phyloP scores from a whole-genome alignment of 2,329 filamentous ascomycete species.

The Aspergillus vadensis region DNA sequence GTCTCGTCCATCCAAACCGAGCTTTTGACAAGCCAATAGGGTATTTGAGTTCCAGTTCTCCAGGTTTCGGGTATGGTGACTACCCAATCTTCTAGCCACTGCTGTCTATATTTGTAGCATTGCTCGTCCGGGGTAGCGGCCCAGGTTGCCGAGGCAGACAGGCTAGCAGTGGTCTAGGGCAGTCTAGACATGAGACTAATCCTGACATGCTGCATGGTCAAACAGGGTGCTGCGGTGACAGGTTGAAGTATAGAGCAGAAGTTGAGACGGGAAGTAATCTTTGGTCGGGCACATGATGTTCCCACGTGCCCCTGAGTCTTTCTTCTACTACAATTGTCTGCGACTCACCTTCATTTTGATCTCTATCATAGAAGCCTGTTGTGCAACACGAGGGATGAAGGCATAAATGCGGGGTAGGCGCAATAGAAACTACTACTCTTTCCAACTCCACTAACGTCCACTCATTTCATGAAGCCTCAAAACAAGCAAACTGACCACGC shows the following conservation, averaged over 20 bases:
- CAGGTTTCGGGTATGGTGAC: not conserved
- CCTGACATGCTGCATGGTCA: not conserved
- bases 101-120: not conserved
- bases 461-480: not conserved
- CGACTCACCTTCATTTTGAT: not conserved
- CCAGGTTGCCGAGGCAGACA: conserved; percentile 11
- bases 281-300: not conserved
- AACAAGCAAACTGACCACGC: not conserved
- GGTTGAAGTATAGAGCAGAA: not conserved
- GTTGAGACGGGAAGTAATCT: too few relatives aligned
- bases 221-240: not conserved
- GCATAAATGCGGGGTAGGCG: not conserved
- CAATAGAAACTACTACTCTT: too few relatives aligned
- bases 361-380: not conserved
- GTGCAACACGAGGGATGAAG: not conserved
- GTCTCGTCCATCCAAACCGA: not conserved
- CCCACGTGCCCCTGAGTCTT: not conserved
- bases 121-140: conserved; percentile 10
- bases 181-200: not conserved
- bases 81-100: not conserved
- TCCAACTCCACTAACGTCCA: not conserved
- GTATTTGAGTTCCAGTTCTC: not conserved
- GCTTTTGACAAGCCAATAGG: conserved; percentile 7
- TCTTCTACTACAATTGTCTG: not conserved
- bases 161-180: not conserved